Conservation (phyloP, 2,329 filamentous ascomycete species). For the Aspergillus pseudotamarii region DNA sequence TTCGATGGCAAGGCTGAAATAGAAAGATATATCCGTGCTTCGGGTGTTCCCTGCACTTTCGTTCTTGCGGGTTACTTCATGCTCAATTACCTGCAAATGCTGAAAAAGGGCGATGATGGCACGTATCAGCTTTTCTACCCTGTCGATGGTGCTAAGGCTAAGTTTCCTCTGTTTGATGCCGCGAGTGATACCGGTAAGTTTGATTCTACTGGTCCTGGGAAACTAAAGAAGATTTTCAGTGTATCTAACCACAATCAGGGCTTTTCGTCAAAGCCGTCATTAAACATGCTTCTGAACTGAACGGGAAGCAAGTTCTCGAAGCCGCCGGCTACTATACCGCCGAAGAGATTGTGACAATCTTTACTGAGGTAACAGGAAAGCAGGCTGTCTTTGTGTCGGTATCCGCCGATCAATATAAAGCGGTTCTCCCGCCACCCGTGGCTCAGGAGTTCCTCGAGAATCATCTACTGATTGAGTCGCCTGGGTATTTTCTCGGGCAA, state of each 20-base stretch:
- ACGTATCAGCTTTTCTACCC: conserved; percentile 29
- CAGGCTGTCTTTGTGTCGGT: conserved; percentile 27
- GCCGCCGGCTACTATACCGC: conserved; percentile 46
- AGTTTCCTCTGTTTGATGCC: conserved; percentile 51
- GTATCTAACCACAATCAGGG: neutral
- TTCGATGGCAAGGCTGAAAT: conserved; percentile 49
- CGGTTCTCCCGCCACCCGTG: conserved; percentile 23
- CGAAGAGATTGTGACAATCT: conserved; percentile 42
- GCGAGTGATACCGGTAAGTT: conserved; percentile 24
- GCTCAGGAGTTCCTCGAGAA: conserved; percentile 58
- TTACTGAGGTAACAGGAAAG: conserved; percentile 47
- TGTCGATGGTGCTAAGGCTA: conserved; percentile 28
- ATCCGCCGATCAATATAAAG: conserved; percentile 29
- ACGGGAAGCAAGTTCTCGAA: conserved; percentile 49
- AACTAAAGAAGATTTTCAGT: neutral
- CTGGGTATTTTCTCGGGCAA: conserved; percentile 56
- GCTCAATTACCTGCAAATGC: conserved; percentile 40
- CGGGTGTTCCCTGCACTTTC: conserved; percentile 42
- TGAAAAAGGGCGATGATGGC: conserved; percentile 31
- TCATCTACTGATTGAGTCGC: conserved; percentile 54
- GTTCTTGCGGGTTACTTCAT: conserved; percentile 49
- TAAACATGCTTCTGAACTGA: conserved; percentile 46
- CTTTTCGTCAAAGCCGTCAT: conserved; percentile 36
- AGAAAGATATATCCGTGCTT: conserved; percentile 41
- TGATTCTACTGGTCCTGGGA: neutral